Percentiles rank a stretch among this genome's conserved stretches.
Evolutionary conservation across 108 stramenopile species (phyloP).

Genomic region (Cyclostephanos tholiformis): DNA sequence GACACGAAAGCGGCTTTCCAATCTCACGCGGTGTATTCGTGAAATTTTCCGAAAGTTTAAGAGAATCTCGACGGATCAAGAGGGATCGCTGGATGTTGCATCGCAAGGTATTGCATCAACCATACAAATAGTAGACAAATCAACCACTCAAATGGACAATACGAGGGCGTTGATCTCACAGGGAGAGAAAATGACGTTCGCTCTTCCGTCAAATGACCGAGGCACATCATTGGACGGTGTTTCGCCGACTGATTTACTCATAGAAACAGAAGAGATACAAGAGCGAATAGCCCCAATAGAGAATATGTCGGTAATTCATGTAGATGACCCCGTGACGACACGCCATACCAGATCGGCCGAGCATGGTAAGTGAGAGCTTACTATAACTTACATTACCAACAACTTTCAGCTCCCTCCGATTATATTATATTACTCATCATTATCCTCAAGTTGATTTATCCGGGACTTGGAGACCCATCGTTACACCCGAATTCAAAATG

Average conservation of each 20-base stretch:
- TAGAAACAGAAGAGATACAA: not conserved
- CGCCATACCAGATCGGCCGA: not conserved
- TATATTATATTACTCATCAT: not conserved
- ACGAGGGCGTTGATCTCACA: not conserved
- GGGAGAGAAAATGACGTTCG: not conserved
- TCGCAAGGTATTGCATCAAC: not conserved
- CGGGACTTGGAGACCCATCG: constrained; percentile 40
- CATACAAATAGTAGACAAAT: not conserved
- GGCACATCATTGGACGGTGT: not conserved
- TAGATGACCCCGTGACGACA: not conserved
- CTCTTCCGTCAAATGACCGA: too few species aligned
- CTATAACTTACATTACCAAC: not conserved
- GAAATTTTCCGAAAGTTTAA: not conserved
- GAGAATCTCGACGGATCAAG: not conserved
- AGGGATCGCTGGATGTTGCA: not conserved
- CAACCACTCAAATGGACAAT: not conserved
- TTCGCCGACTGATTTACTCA: not conserved
- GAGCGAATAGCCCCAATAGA: not conserved
- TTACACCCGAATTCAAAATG: constrained; percentile 37
- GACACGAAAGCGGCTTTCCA: not conserved
- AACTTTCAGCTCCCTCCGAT: not conserved
- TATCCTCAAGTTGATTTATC: constrained; percentile 27
- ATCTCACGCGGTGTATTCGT: not conserved
- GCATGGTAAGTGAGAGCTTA: not conserved
- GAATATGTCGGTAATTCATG: not conserved